Conservation (phyloP, 805 yeast species). For the Myxozyma sirexii region DNA sequence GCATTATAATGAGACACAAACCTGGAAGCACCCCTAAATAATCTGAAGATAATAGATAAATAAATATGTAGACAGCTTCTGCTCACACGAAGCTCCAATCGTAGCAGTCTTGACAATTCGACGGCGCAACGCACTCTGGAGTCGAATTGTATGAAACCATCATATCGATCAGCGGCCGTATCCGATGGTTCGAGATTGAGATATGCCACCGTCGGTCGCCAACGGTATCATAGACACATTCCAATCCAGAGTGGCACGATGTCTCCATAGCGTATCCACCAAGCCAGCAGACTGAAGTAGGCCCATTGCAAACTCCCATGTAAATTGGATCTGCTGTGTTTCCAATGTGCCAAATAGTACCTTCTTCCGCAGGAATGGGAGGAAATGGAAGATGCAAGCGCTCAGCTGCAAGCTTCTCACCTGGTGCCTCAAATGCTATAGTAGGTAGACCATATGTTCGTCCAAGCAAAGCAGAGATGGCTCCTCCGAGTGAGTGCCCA, state of each 20-base stretch:
- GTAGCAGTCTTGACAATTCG: slow-evolving; percentile 32
- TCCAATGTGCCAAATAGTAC: slow-evolving; percentile 93
- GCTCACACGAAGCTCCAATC: slow-evolving; percentile 31
- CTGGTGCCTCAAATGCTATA: slow-evolving; percentile 92
- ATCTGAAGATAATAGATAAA: background rate
- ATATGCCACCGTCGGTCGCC: slow-evolving; percentile 91
- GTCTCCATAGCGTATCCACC: slow-evolving; percentile 99
- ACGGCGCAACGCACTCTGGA: slow-evolving; percentile 57
- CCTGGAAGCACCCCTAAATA: background rate
- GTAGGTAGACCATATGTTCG: slow-evolving; percentile 91
- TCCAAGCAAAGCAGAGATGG: slow-evolving; percentile 78
- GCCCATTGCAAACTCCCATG: slow-evolving; percentile 97
- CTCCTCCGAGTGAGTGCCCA: slow-evolving; percentile 95
- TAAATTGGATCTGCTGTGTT: slow-evolving; percentile 96
- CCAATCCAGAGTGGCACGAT: slow-evolving; percentile 86
- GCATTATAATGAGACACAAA: background rate
- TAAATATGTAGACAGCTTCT: background rate
- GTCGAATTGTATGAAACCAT: slow-evolving; percentile 75
- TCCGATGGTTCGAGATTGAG: slow-evolving; percentile 82
- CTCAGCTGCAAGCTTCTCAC: slow-evolving; percentile 79
- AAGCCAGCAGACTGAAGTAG: slow-evolving; percentile 82
- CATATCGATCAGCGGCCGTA: slow-evolving; percentile 84
- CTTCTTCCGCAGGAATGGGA: slow-evolving; percentile 70
- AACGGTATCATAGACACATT: slow-evolving; percentile 88
- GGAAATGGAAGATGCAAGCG: slow-evolving; percentile 87